Evolutionary conservation across 2,329 filamentous ascomycete species (phyloP).

Genomic region (Apiospora hydei): DNA sequence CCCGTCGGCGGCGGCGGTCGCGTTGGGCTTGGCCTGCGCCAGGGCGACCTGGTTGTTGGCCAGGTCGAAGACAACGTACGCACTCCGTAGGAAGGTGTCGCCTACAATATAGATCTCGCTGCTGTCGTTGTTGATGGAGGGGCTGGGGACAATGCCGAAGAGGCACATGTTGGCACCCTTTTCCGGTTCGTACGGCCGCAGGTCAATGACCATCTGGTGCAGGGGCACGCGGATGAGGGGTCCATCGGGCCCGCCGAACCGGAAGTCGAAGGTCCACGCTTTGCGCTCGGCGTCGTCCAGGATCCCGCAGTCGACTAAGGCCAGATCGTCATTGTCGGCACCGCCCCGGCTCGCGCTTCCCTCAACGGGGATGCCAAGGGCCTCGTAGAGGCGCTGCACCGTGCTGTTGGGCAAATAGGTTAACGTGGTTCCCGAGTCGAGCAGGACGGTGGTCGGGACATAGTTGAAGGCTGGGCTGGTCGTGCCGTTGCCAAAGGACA

Average conservation of each 20-base stretch:
- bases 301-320: slow-evolving; percentile 59
- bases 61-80: slow-evolving; percentile 67
- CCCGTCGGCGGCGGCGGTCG: slow-evolving; percentile 47
- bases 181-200: slow-evolving; percentile 45
- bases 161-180: slow-evolving; percentile 51
- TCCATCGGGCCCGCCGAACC: slow-evolving; percentile 56
- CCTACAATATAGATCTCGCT: slow-evolving; percentile 56
- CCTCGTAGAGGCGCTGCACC: slow-evolving; percentile 55
- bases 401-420: slow-evolving; percentile 68
- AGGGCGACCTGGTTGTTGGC: slow-evolving; percentile 64
- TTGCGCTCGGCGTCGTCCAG: slow-evolving; percentile 37
- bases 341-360: slow-evolving; percentile 39
- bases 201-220: slow-evolving; percentile 59
- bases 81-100: slow-evolving; percentile 65
- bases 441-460: slow-evolving; percentile 64
- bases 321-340: slow-evolving; percentile 42
- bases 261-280: slow-evolving; percentile 58
- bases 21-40: slow-evolving; percentile 63
- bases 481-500: slow-evolving; percentile 56
- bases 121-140: slow-evolving; percentile 45
- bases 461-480: slow-evolving; percentile 51
- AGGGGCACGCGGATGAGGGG: slow-evolving; percentile 59
- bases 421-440: slow-evolving; percentile 73
- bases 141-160: slow-evolving; percentile 56
- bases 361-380: slow-evolving; percentile 60